phyloP scores from a whole-genome alignment of 2,329 filamentous ascomycete species.

The Diaporthe australafricana region DNA sequence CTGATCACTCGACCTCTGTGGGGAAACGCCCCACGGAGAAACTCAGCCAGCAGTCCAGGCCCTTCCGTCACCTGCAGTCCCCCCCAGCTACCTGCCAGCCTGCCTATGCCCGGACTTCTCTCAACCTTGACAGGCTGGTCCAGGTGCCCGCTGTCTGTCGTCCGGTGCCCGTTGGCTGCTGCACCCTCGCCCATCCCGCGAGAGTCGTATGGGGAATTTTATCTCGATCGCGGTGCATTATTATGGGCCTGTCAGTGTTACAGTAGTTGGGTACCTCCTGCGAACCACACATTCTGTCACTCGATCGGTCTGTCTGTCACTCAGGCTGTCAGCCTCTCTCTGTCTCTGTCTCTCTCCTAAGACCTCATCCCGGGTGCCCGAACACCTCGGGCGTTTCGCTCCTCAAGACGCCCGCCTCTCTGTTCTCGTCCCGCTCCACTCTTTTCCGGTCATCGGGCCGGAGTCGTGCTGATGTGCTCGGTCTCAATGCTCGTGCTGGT shows the following conservation, averaged over 20 bases:
- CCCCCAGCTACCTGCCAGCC: background rate
- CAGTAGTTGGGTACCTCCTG: no score
- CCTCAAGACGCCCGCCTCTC: background rate
- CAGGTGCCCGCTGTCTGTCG: background rate
- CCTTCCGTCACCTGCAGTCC: slow-evolving; percentile 10
- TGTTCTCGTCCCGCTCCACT: background rate
- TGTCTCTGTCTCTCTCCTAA: slow-evolving; percentile 7
- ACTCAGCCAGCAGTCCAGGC: slow-evolving; percentile 19
- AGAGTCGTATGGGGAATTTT: background rate
- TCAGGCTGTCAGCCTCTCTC: background rate
- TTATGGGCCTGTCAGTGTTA: background rate
- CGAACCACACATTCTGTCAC: background rate
- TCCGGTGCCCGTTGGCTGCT: background rate
- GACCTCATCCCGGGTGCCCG: background rate
- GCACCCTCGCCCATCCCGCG: background rate
- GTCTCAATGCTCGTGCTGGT: slow-evolving; percentile 13
- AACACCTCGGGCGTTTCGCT: slow-evolving; percentile 15
- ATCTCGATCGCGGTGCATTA: slow-evolving; percentile 16
- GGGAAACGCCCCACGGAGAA: slow-evolving; percentile 32
- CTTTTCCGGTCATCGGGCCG: slow-evolving; percentile 6
- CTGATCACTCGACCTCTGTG: slow-evolving; percentile 26
- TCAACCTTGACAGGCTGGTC: background rate
- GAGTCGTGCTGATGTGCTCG: background rate
- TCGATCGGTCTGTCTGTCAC: background rate
- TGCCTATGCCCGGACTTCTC: background rate